Base-by-base conservation (phyloP, 495 filamentous ascomycete species). In the Choiromyces venosus region DNA sequence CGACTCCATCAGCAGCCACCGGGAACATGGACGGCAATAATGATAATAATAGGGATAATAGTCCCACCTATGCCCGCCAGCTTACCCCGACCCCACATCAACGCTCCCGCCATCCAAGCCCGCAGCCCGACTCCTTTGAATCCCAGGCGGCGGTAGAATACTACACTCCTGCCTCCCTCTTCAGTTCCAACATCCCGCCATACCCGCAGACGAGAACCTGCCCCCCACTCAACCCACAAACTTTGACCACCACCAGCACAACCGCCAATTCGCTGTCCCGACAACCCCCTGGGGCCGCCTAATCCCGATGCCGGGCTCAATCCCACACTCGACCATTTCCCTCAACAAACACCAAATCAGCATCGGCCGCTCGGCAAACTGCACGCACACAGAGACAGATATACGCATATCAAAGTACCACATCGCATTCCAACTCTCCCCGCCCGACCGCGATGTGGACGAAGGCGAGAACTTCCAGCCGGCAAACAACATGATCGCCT, bases 401-500 rank as follows among this genome's bases (percentile, higher is more conserved):
- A 68, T 72, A 5, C 68, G 79, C 1, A 71, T 81, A 56, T 79
- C 76, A 0, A 81, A 81, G 42, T 64, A 52, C 18, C 79, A 81
- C 66, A 65, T 81, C 18, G 78, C 75, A 9, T 38, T 81, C 18
- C 73, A 76, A 46, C 56, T 80, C 8, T 67, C 76, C 5, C 44
- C 71, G 25, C 73, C 75, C 0, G 37, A 46, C 10, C 19, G 52
- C 14, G 14, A 56, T 0, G 1, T 38, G 61, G 29, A 73, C n/a
- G 37, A 21, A 36, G 69, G 46, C 37, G n/a, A n/a, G n/a, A 37
- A 21, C n/a, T 29, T 29, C 19, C 71, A 77, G 61, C 70, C 74
- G 6, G 42, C 66, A 5, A 65, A 74, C 14, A 52, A 74, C 21
- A 80, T 80, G 79, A 65, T 76, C 38, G 79, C 74, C 29, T 75